Evolutionary conservation across 2,329 filamentous ascomycete genomes (phyloP), one percentile per base, ranked within the genome.

Genomic region (Aspergillus neoniger): DNA sequence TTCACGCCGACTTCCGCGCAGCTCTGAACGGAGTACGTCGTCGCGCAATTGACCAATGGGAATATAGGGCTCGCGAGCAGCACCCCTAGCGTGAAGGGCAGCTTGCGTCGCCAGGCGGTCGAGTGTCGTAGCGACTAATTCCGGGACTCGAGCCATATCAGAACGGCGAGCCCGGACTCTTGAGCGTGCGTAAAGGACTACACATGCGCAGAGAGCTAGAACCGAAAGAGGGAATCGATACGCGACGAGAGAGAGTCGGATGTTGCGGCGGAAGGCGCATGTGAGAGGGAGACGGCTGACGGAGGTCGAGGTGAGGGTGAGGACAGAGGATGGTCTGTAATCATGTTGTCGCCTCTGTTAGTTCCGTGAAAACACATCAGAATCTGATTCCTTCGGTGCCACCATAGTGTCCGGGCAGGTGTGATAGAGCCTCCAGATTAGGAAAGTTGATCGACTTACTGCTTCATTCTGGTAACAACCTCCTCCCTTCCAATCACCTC

Each of bases 31-130:
- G 41, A 99, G 82, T 3, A 99, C 89, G 71, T 98, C 94, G 71
- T 99, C 95, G 61, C 95, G 85, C 57, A 99, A 80, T 73, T 98
- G 95, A 0, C 91, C 91, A 68, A 97, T 85, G 71, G 92, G 91
- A 63, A 99, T 85, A 79, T 91, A 96, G 1, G 88, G 83, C 63
- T 97, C 93, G 17, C 87, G 85, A 55, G 83, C 88, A 62, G 74
- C 83, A 48, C 87, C 86, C 55, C 84, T 80, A 19, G 82, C 88
- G 63, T 92, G 89, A n/a, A 94, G 79, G 63, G 91, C 88, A 62
- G 94, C 95, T 74, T 98, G 94, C 38, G 85, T 87, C 10, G 91
- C 89, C 15, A 99, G 85, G 49, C 91, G 86, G 68, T 93, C 89
- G 28, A 99, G 83, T 1, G 94, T 94, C n/a, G 90, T 82, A 57